Evolutionary conservation across 108 stramenopile species (phyloP).

Genomic region (Craspedostauros australis): DNA sequence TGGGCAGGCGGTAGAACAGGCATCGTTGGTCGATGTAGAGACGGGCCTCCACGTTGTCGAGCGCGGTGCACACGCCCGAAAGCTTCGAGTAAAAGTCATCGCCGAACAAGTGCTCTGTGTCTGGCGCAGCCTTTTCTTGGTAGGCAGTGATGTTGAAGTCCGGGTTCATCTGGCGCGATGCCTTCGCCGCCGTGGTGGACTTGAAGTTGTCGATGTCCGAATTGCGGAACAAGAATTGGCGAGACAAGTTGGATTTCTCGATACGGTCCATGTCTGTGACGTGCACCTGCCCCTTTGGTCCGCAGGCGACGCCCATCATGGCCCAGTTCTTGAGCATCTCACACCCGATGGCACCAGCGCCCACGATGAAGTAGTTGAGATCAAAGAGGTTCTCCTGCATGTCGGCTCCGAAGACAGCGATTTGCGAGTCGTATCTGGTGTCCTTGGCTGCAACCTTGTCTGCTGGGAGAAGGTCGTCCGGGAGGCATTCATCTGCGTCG

Average conservation of each 20-base stretch:
- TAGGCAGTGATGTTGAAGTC: constrained; percentile 77
- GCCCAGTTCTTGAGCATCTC: constrained; percentile 99
- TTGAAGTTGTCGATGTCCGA: constrained; percentile 93
- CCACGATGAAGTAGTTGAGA: constrained; percentile 90
- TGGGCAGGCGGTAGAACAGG: constrained; percentile 92
- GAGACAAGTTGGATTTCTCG: constrained; percentile 93
- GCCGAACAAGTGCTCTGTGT: constrained; percentile 95
- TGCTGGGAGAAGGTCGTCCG: constrained; percentile 63
- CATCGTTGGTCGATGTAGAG: constrained; percentile 97
- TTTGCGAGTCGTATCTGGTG: constrained; percentile 75
- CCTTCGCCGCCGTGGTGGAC: constrained; percentile 81
- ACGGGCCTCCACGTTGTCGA: constrained; percentile 98
- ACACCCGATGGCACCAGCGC: constrained; percentile 99
- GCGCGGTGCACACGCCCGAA: constrained; percentile 94
- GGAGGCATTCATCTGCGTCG: constrained; percentile 93
- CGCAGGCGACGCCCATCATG: constrained; percentile 94
- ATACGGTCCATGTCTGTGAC: constrained; percentile 99
- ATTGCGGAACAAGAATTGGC: constrained; percentile 97
- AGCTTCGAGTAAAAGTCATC: constrained; percentile 95
- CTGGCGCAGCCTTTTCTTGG: constrained; percentile 89
- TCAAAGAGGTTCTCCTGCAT: constrained; percentile 69
- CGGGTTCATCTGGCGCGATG: constrained; percentile 89
- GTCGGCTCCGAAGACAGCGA: constrained; percentile 79
- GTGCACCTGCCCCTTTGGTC: constrained; percentile 69
- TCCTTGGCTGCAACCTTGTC: constrained; percentile 53